These are phyloP conservation scores for Huntiella decipiens DNA, from an alignment of 2,329 filamentous ascomycete species.

Conservation along the genomic window DNA sequence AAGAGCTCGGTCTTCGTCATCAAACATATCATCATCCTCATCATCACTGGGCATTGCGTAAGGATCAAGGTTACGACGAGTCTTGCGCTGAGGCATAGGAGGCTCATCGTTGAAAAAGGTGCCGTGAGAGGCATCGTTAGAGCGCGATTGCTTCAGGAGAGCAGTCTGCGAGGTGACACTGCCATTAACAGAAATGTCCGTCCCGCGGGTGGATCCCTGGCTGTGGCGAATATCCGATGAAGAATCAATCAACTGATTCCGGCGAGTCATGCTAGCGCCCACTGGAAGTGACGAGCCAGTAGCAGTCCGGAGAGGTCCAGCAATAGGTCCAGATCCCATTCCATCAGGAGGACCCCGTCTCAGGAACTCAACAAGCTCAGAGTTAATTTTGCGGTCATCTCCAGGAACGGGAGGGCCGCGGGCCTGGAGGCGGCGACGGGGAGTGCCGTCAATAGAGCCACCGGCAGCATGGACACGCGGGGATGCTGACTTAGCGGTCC, in stretches of 20 bases:
- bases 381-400: slow-evolving; percentile 45
- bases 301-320: slow-evolving; percentile 67
- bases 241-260: slow-evolving; percentile 7
- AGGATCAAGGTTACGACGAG: slow-evolving; percentile 63
- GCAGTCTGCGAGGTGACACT: slow-evolving; percentile 59
- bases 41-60: slow-evolving; percentile 81
- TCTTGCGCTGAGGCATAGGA: slow-evolving; percentile 51
- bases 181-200: slow-evolving; percentile 40
- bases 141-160: slow-evolving; percentile 31
- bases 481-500: slow-evolving; percentile 21
- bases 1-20: slow-evolving; percentile 29
- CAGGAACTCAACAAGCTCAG: slow-evolving; percentile 90
- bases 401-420: slow-evolving; percentile 42
- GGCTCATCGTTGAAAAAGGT: slow-evolving; percentile 32
- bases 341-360: slow-evolving; percentile 57
- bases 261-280: background rate
- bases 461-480: slow-evolving; percentile 13
- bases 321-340: slow-evolving; percentile 47
- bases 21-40: slow-evolving; percentile 31
- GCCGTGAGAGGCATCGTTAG: slow-evolving; percentile 16
- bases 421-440: slow-evolving; percentile 42
- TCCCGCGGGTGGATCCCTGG: slow-evolving; percentile 35
- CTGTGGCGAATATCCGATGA: slow-evolving; percentile 30
- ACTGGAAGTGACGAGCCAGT: background rate
- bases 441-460: slow-evolving; percentile 17